Base-by-base conservation (phyloP, 2,329 filamentous ascomycete genomes). In the Lachnellula occidentalis region DNA sequence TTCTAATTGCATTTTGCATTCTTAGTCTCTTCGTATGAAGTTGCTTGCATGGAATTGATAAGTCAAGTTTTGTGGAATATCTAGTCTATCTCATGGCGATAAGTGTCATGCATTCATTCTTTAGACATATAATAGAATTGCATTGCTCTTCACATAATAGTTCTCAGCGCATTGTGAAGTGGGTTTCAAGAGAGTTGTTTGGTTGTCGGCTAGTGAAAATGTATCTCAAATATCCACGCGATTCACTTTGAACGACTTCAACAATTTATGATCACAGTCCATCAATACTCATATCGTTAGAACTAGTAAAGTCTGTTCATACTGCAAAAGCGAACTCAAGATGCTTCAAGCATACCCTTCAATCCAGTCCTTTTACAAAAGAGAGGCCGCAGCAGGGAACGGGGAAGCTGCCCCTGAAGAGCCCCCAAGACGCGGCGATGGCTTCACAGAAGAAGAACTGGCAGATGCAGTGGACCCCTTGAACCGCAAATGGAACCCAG, bases 1-100 rank as follows among this genome's bases (percentile, higher is more conserved):
- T 92, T 96, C 71, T 89, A 81, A 73, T 49, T 51, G 24, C 34
- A 12, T 34, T 14, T 46, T 45, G 27, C 15, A 22, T 12, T 45
- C 27, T 11, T 31, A 12, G 27, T 48, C 34, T 12, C 14, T 27
- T 19, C 36, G 17, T 37, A 21, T 19, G 5, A 15, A 27, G 27
- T n/a, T 52, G 47, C 34, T 54, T 37, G 27, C 36, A 21, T n/a
- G 21, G 15, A 39, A 12, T 47, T 37, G 36, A 22, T 8, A 22
- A 12, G 3, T 45, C 21, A 46, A 37, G 27, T 50, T 17, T 51
- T 31, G 24, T 53, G 42, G 48, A 49, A 24, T 59, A 51, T 37
- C 48, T 17, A 42, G 48, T 58, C 63, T 66, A 66, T 53, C 45
- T 42, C 59, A 55, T 62, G 63, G 56, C 58, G 61, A 66, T 64